These are phyloP conservation scores for Haematococcus lacustris DNA, from an alignment of 139 green algal genomes.

Conservation along the genomic window DNA sequence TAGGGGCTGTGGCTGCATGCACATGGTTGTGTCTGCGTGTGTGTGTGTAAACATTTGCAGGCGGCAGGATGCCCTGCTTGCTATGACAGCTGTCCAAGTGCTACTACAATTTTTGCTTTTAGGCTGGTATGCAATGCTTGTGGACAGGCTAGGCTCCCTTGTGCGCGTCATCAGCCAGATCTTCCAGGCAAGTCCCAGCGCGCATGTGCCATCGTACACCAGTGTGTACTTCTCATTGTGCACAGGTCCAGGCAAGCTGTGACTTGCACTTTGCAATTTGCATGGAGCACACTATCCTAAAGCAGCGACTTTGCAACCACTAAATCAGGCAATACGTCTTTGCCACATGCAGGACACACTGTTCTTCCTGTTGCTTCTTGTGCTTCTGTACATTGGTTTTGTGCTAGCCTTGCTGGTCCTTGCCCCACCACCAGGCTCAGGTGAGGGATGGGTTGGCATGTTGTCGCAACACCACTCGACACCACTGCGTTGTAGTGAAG, in stretches of 20 bases:
- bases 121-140: slow-evolving; percentile 7
- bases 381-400: slow-evolving; percentile 10
- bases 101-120: no score
- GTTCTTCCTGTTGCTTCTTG: slow-evolving; percentile 15
- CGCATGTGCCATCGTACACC: neutral
- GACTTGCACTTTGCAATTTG: no score
- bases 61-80: neutral
- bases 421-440: neutral
- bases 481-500: no score
- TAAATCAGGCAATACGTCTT: no score
- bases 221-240: neutral
- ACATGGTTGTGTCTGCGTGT: neutral
- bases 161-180: slow-evolving; percentile 14
- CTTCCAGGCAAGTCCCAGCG: neutral
- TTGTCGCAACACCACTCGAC: no score
- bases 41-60: neutral
- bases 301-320: no score
- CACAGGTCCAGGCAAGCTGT: neutral
- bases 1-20: neutral
- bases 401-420: neutral
- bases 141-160: slow-evolving; percentile 2
- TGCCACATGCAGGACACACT: slow-evolving; percentile 5
- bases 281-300: no score
- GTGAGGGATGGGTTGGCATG: no score
- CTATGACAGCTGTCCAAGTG: neutral